Percentiles rank a stretch among this genome's conserved stretches.
These are phyloP conservation scores for Malus sylvestris DNA, from an alignment of 306 rosid species.

Conservation along the genomic window DNA sequence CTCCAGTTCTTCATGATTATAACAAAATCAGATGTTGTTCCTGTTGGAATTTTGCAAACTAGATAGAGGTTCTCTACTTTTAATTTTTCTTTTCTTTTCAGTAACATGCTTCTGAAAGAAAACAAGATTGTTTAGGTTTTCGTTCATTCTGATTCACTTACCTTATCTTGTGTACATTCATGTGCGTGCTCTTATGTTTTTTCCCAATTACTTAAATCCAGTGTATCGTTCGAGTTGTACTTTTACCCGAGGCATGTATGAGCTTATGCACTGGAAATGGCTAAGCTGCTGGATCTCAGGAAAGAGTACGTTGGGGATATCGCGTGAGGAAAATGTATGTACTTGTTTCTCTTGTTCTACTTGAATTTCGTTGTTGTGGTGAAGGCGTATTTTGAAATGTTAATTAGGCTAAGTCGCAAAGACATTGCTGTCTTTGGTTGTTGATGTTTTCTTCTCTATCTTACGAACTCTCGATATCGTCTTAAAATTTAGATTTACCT, in stretches of 20 bases:
- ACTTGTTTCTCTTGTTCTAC: background rate
- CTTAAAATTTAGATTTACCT: too few species aligned
- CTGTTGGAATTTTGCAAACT: background rate
- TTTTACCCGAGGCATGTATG: conserved; percentile 91
- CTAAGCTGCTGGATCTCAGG: conserved; percentile 68
- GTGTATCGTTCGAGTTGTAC: conserved; percentile 70
- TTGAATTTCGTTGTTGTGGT: background rate
- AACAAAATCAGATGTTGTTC: background rate
- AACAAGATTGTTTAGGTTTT: background rate
- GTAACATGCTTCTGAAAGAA: background rate
- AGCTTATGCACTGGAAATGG: conserved; percentile 83
- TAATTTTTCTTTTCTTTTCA: background rate
- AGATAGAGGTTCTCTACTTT: background rate
- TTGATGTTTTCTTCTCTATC: too few species aligned
- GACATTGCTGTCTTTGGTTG: background rate
- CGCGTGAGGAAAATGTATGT: conserved; percentile 34
- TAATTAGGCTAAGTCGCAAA: background rate
- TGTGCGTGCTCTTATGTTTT: background rate
- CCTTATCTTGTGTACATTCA: background rate
- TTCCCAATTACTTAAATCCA: background rate
- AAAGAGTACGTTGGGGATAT: conserved; percentile 43
- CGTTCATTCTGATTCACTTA: background rate
- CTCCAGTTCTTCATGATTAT: background rate
- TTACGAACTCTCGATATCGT: too few species aligned
- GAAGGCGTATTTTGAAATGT: background rate